Evolutionary conservation across 2,329 filamentous ascomycete genomes (phyloP).

Genomic region (Eurotiales sp.): DNA sequence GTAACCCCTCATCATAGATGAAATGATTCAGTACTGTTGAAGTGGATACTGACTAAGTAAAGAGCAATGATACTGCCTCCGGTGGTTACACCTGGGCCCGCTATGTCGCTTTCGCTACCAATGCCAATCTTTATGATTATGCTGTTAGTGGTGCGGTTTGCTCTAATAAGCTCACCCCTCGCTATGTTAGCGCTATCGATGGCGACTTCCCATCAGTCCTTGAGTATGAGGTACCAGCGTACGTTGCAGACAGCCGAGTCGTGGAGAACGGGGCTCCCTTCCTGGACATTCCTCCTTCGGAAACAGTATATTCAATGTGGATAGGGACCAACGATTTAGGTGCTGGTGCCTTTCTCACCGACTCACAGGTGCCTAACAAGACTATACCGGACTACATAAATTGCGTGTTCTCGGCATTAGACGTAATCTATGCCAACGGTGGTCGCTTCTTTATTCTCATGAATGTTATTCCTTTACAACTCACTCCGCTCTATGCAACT

Average conservation of each 20-base stretch:
- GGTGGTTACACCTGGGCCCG: slow-evolving; percentile 69
- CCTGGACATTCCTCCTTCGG: slow-evolving; percentile 46
- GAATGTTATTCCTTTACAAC: slow-evolving; percentile 64
- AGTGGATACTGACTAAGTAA: not conserved
- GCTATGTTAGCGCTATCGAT: slow-evolving; percentile 50
- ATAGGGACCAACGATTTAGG: slow-evolving; percentile 81
- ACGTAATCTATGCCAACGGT: slow-evolving; percentile 61
- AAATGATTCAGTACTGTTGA: not conserved
- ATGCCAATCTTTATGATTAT: slow-evolving; percentile 57
- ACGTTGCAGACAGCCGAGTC: slow-evolving; percentile 25
- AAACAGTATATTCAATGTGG: slow-evolving; percentile 72
- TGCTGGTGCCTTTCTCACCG: slow-evolving; percentile 60
- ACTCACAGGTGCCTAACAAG: slow-evolving; percentile 57
- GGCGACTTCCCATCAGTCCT: slow-evolving; percentile 59
- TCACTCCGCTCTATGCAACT: slow-evolving; percentile 63
- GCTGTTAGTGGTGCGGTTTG: slow-evolving; percentile 70
- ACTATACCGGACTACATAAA: slow-evolving; percentile 63
- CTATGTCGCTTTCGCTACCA: slow-evolving; percentile 59
- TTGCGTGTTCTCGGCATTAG: slow-evolving; percentile 64
- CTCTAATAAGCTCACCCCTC: slow-evolving; percentile 63
- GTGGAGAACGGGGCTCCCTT: slow-evolving; percentile 20
- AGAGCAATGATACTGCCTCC: slow-evolving; percentile 53
- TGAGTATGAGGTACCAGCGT: slow-evolving; percentile 56
- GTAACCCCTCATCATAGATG: too few species aligned
- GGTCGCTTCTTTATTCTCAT: slow-evolving; percentile 69